Evolutionary conservation across 2,329 filamentous ascomycete species (phyloP), one percentile per base, ranked within the genome.

Genomic region (Colletotrichum filicis): DNA sequence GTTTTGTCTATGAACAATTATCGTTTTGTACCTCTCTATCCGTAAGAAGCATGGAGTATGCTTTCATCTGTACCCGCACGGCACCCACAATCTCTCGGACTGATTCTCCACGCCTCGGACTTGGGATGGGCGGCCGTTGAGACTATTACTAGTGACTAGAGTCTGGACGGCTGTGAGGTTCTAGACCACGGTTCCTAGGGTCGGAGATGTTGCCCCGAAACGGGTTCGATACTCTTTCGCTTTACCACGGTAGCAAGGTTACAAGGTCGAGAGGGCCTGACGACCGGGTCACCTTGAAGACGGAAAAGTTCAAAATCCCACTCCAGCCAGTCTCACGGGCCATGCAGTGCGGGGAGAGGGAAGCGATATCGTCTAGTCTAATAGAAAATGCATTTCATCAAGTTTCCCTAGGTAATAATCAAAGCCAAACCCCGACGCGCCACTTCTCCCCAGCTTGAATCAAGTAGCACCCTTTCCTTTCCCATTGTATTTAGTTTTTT

Each of bases 351-450:
- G 19, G 42, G 19, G 42, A 42, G 37, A 9, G 35, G 8, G 7
- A 3, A 49, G 42, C 19, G 8, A n/a, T n/a, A 11, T 49, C 42
- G 9, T 9, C 12, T 63, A 30, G 65, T 63, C 52, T 63, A 37
- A 72, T 26, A 53, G n/a, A 68, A 65, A 65, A 70, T 73, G 46
- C 49, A 61, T 69, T 63, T 65, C 52, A 24, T 66, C 35, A 61
- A 61, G 60, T 60, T 56, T 56, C 62, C 66, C 66, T 73, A 73
- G 70, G 66, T 73, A 70, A 73, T 73, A 70, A 73, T 65, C 61
- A 56, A 70, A 57, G 53, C 59, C 59, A 37, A 73, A 65, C 66
- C 66, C 70, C 60, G 60, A 56, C 70, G 56, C 70, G 70, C 70
- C 70, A 49, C 42, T 22, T 60, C 8, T 70, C 49, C 16, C 52